Conservation (phyloP, 2,329 filamentous ascomycete species). For the Triangularia setosa region DNA sequence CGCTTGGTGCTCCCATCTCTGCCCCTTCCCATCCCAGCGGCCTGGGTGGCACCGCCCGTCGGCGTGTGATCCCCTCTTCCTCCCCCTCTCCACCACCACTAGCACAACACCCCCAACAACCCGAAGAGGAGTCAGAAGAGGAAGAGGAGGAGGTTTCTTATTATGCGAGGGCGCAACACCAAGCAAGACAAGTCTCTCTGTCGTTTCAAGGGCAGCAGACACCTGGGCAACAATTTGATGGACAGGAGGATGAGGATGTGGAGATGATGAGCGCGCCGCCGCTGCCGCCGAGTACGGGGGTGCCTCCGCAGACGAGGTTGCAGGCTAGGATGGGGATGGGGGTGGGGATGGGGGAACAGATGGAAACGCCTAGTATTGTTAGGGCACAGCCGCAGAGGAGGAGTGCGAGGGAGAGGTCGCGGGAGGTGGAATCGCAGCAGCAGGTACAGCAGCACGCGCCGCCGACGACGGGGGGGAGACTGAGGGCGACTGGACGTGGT, state of each 20-base stretch:
- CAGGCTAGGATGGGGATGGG: neutral
- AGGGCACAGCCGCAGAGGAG: neutral
- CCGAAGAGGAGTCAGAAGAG: neutral
- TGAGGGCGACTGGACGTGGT: neutral
- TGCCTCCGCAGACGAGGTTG: neutral
- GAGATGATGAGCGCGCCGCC: neutral
- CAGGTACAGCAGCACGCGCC: no score
- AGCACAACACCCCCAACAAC: neutral
- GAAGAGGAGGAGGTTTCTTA: conserved; percentile 1
- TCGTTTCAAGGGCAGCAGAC: neutral
- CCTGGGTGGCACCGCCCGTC: no score
- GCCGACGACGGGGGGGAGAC: neutral
- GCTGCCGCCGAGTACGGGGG: neutral
- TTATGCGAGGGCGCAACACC: neutral
- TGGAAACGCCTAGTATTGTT: neutral
- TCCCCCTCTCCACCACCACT: neutral
- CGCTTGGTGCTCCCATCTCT: neutral
- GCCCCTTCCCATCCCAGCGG: no score
- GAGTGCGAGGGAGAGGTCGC: neutral
- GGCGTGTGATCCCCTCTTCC: neutral
- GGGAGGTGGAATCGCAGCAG: neutral
- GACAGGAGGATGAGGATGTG: neutral
- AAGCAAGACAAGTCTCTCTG: neutral
- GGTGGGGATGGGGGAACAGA: neutral
- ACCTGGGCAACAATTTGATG: neutral